A percentile compares a stretch with the other conserved stretches of the same genome.
These are phyloP conservation scores for Exophiala sideris DNA, from an alignment of 2,329 filamentous ascomycete species.

Conservation along the genomic window DNA sequence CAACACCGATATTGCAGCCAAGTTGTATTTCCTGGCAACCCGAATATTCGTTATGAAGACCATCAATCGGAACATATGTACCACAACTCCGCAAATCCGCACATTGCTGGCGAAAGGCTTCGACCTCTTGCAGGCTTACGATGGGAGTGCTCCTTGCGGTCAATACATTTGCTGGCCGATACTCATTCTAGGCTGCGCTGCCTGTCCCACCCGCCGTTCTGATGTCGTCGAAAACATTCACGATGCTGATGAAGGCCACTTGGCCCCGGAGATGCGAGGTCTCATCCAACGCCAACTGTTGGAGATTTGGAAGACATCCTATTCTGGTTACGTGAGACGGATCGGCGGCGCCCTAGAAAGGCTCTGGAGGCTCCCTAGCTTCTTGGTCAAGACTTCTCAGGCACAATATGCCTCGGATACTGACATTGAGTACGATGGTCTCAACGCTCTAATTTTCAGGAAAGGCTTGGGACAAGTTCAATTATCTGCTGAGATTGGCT, in stretches of 20 bases:
- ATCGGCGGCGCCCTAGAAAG: constrained; percentile 11
- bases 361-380: constrained; percentile 18
- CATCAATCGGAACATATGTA: constrained; percentile 11
- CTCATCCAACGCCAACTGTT: constrained; percentile 15
- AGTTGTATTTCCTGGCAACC: constrained; percentile 18
- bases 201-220: constrained; percentile 7
- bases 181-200: constrained; percentile 19
- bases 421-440: constrained; percentile 15
- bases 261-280: constrained; percentile 7
- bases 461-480: constrained; percentile 11
- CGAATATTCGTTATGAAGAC: constrained; percentile 18
- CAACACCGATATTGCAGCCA: constrained; percentile 16
- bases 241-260: neutral
- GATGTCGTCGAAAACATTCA: neutral
- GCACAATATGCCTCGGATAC: no score
- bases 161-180: constrained; percentile 25
- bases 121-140: constrained; percentile 10
- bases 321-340: constrained; percentile 21
- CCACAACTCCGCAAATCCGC: constrained; percentile 7
- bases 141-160: constrained; percentile 13
- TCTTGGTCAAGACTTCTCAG: neutral
- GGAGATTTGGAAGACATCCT: constrained; percentile 21
- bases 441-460: constrained; percentile 17
- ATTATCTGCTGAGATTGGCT: neutral
- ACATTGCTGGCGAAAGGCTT: constrained; percentile 2